Percentiles rank a stretch among this genome's conserved stretches.
Evolutionary conservation across 2,329 filamentous ascomycete species (phyloP).

Genomic region (Fusarium tuaranense): DNA sequence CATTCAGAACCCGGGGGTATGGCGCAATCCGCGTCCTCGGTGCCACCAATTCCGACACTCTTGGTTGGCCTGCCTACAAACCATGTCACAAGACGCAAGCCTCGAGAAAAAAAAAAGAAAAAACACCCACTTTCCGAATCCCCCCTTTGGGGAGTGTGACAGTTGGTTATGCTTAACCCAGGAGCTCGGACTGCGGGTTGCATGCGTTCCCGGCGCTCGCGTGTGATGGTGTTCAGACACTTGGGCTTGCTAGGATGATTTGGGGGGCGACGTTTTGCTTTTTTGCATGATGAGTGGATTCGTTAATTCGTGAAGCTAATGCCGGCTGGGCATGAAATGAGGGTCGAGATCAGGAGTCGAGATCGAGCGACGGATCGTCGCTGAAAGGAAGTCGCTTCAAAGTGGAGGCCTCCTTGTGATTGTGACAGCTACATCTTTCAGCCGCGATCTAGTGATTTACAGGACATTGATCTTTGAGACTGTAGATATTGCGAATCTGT

Average conservation of each 20-base stretch:
- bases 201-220: neutral
- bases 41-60: neutral
- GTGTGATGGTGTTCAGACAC: neutral
- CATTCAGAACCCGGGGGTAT: neutral
- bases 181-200: neutral
- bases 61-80: neutral
- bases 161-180: constrained; percentile 1
- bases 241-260: neutral
- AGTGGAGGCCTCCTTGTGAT: neutral
- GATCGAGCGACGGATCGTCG: constrained; percentile 9
- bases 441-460: neutral
- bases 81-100: neutral
- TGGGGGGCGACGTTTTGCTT: constrained; percentile 1
- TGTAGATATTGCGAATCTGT: neutral
- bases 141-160: neutral
- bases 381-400: neutral
- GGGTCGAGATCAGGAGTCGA: neutral
- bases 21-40: constrained; percentile 4
- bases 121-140: neutral
- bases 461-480: neutral
- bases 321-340: neutral
- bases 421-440: neutral
- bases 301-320: neutral
- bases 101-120: too few species aligned
- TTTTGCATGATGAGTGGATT: neutral